Base-by-base conservation (phyloP, 208 protist genomes). In the Crithidia thermophila region DNA sequence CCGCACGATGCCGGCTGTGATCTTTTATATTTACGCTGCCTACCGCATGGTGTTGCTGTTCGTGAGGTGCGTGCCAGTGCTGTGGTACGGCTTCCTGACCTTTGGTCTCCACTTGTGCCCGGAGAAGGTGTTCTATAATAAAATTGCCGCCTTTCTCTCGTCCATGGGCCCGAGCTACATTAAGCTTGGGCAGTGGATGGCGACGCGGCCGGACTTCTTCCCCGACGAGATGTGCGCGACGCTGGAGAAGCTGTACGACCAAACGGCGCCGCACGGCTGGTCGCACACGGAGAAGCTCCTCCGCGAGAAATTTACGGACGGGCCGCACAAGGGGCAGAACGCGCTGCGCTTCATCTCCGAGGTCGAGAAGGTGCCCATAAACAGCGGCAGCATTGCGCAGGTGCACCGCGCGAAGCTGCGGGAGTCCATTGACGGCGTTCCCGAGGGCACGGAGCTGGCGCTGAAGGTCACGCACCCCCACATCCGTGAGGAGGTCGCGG, bases 131-230 rank as follows among this genome's bases (percentile, higher is more conserved):
- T 82, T 95, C 33, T 85, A 87, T 57, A 42, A 79, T 4, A 84
- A 90, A 51, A 14, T 97, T 10, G 61, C 75, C 0, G 57, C 28
- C 28, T 82, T 90, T 21, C 72, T 97, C 3, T 69, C 72, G 0
- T 75, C 60, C 9, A 90, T 92, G 78, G 96, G 96, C 0, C 90
- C 96, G 4, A 93, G 85, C 59, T 97, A 97, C 66, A 95, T 98
- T 27, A 98, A 98, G 69, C 77, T 98, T 27, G 94, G 90, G 0
- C 96, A 98, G 64, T 98, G 96, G 94, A 90, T 95, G 52, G 91
- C 87, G 4, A 95, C 92, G 21, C 82, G 96, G 33, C 85, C 87
- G 16, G 96, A 98, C 67, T 81, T 98, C 49, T 98, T 98, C 46
- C 70, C 84, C 0, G 67, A 75, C 21, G 77, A 85, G 42, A 57